A percentile compares a stretch with the other conserved stretches of the same genome.
These are phyloP conservation scores for Aegilops tauschii DNA, from an alignment of 176 grass and related monocot genomes.

Conservation along the genomic window DNA sequence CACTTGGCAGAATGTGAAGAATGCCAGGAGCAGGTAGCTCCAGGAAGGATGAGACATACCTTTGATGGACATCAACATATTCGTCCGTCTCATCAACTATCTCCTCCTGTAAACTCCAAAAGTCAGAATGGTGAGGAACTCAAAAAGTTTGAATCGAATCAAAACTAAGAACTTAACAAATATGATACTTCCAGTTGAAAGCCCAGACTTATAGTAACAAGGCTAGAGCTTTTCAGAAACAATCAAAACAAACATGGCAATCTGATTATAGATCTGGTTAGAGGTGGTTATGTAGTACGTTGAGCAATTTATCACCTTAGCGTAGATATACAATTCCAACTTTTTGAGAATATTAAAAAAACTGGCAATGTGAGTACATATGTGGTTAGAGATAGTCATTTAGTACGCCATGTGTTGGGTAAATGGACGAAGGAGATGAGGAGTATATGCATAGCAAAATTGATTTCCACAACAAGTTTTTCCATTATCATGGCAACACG, in stretches of 20 bases:
- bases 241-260: background rate
- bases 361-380: background rate
- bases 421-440: background rate
- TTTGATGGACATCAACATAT: conserved; percentile 99
- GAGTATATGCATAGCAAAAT: conserved; percentile 7
- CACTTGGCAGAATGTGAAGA: conserved; percentile 5
- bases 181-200: background rate
- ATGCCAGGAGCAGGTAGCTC: conserved; percentile 16
- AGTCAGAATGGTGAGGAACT: background rate
- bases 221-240: background rate
- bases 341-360: background rate
- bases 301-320: background rate
- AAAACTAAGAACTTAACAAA: background rate
- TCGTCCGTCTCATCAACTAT: conserved; percentile 99
- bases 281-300: background rate
- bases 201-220: background rate
- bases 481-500: background rate
- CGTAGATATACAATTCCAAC: background rate
- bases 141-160: background rate
- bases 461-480: background rate
- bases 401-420: background rate
- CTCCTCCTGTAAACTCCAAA: conserved; percentile 72
- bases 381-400: background rate
- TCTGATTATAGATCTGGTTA: conserved; percentile 10
- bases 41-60: conserved; percentile 36